Evolutionary conservation across 108 stramenopile species (phyloP).

Genomic region (Skeletonema marinoi): DNA sequence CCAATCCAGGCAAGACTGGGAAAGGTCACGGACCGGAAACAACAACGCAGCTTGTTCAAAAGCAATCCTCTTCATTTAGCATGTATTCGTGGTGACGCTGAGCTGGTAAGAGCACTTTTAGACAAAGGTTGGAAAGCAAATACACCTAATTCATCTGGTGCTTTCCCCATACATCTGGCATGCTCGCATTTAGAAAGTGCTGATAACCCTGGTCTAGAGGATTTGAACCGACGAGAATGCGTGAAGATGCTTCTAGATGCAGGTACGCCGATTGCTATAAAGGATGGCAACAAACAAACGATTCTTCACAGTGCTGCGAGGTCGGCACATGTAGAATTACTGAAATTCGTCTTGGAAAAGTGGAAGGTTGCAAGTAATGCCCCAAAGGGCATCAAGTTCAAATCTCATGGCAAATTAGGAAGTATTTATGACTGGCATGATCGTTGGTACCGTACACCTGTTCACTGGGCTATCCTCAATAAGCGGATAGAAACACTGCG

Average conservation of each 20-base stretch:
- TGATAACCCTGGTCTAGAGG: constrained; percentile 36
- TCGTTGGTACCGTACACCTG: constrained; percentile 74
- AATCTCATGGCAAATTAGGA: constrained; percentile 34
- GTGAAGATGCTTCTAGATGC: constrained; percentile 54
- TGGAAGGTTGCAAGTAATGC: constrained; percentile 42
- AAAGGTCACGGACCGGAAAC: constrained; percentile 34
- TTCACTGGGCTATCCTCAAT: constrained; percentile 89
- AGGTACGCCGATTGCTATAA: constrained; percentile 66
- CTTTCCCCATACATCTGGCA: constrained; percentile 77
- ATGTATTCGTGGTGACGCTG: constrained; percentile 55
- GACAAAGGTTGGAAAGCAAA: constrained; percentile 58
- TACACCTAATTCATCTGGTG: constrained; percentile 72
- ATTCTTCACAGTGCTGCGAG: constrained; percentile 79
- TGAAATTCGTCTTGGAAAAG: constrained; percentile 52
- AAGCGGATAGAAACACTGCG: constrained; percentile 59
- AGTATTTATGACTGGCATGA: constrained; percentile 50
- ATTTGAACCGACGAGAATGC: constrained; percentile 54
- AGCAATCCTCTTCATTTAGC: constrained; percentile 76
- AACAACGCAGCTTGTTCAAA: constrained; percentile 52
- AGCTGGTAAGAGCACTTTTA: constrained; percentile 56
- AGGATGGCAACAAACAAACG: constrained; percentile 85
- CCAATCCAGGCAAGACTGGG: constrained; percentile 46
- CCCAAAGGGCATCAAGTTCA: constrained; percentile 23
- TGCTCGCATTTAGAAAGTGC: constrained; percentile 46
- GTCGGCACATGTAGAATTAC: constrained; percentile 58